Evolutionary conservation across 768 basidiomycete genomes (phyloP).

Genomic region (Lactifluus subvellereus): DNA sequence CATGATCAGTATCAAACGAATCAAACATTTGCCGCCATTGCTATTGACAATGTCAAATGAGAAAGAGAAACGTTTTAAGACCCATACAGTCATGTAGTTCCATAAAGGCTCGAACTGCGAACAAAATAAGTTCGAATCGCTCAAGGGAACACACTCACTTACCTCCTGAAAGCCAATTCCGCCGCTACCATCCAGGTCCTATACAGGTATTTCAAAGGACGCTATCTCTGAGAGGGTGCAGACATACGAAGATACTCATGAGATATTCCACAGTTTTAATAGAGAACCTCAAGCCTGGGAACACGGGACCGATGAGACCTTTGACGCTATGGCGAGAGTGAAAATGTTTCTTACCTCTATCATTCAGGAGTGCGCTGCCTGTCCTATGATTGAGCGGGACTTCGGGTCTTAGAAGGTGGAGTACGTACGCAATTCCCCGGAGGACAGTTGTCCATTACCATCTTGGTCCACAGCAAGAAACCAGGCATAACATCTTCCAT

Average conservation of each 20-base stretch:
- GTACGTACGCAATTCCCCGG: constrained; percentile 7
- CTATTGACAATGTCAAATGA: constrained; percentile 6
- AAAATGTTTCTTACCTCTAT: neutral
- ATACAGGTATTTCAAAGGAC: neutral
- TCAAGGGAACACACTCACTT: neutral
- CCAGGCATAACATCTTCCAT: neutral
- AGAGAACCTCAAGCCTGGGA: constrained; percentile 8
- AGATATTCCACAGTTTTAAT: constrained; percentile 3
- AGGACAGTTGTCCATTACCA: constrained; percentile 2
- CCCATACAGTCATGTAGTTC: constrained; percentile 6
- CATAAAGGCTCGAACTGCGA: constrained; percentile 10
- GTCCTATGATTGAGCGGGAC: neutral
- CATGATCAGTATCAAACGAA: neutral
- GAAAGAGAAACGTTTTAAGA: neutral
- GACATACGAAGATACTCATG: constrained; percentile 15
- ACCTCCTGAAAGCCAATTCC: constrained; percentile 10
- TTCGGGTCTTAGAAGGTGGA: neutral
- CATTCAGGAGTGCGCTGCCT: constrained; percentile 10
- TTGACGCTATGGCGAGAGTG: neutral
- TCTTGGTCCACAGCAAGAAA: constrained; percentile 14
- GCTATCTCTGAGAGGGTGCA: neutral
- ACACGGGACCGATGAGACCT: neutral
- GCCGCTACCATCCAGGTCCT: constrained; percentile 10
- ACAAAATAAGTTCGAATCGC: neutral
- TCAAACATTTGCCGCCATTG: constrained; percentile 11